These are phyloP conservation scores for Penicillium malachiteum DNA, from an alignment of 495 filamentous ascomycete species.

Conservation along the genomic window DNA sequence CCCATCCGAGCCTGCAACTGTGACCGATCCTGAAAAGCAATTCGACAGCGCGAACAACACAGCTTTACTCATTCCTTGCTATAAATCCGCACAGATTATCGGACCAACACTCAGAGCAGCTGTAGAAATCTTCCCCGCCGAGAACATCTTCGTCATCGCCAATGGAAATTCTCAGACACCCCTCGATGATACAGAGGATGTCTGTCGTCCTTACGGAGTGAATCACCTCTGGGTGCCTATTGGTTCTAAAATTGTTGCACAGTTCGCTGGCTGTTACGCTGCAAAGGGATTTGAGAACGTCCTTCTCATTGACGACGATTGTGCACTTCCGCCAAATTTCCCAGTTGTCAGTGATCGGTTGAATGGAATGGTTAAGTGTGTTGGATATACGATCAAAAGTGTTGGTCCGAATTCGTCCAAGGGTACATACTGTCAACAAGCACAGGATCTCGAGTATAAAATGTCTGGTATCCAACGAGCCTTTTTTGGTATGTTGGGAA, in stretches of 20 bases:
- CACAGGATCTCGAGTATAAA: constrained; percentile 50
- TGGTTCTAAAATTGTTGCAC: constrained; percentile 46
- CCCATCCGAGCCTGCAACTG: constrained; percentile 5
- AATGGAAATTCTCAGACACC: constrained; percentile 43
- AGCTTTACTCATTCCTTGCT: constrained; percentile 49
- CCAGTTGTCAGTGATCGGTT: constrained; percentile 42
- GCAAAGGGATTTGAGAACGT: constrained; percentile 40
- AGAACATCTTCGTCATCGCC: constrained; percentile 47
- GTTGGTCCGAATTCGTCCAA: constrained; percentile 30
- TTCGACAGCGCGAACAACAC: constrained; percentile 28
- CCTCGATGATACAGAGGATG: constrained; percentile 44
- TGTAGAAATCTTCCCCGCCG: constrained; percentile 43
- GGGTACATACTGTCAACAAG: constrained; percentile 42
- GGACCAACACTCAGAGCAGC: constrained; percentile 44
- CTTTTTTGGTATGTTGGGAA: constrained; percentile 41
- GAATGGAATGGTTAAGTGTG: constrained; percentile 32
- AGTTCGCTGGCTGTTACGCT: constrained; percentile 47
- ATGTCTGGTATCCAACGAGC: constrained; percentile 38
- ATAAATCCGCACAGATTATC: constrained; percentile 44
- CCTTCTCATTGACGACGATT: constrained; percentile 50
- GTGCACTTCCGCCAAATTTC: constrained; percentile 43
- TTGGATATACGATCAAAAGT: constrained; percentile 48
- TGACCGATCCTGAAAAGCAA: constrained; percentile 14
- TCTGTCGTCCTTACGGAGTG: constrained; percentile 41
- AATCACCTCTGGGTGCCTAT: constrained; percentile 41